These are phyloP conservation scores for Fusarium vanettenii DNA, from an alignment of 2,329 filamentous ascomycete species.

Conservation along the genomic window DNA sequence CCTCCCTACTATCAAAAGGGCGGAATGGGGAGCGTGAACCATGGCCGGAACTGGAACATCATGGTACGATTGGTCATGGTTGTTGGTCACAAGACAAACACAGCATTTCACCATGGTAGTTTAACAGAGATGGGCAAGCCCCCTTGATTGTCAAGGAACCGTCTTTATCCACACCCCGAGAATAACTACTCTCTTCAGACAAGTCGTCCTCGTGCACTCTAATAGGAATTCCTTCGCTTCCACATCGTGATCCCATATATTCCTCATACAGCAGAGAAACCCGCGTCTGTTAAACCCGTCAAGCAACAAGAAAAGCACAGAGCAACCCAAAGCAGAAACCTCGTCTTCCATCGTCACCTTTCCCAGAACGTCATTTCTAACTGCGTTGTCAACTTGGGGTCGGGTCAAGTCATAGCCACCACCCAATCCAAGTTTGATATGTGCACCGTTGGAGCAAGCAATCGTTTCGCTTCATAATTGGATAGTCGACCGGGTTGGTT, in stretches of 20 bases:
- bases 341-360: background rate
- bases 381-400: constrained; percentile 2
- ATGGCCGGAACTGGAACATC: background rate
- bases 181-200: constrained; percentile 4
- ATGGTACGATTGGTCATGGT: background rate
- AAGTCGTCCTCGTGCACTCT: constrained; percentile 1
- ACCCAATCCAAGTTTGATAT: constrained; percentile 13
- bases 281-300: background rate
- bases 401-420: background rate
- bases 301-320: background rate
- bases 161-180: constrained; percentile 11
- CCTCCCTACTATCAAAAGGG: background rate
- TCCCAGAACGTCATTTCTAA: constrained; percentile 14
- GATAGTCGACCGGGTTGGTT: constrained; percentile 3
- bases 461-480: background rate
- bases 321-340: constrained; percentile 2
- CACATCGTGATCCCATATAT: constrained; percentile 20
- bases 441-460: constrained; percentile 14
- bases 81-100: background rate
- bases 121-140: constrained; percentile 4
- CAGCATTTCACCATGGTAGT: background rate
- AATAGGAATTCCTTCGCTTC: constrained; percentile 7
- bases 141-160: constrained; percentile 4
- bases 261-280: constrained; percentile 9
- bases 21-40: background rate